Percentiles rank a stretch among this genome's conserved stretches.
Evolutionary conservation across 1,284 basidiomycete genomes (phyloP).

Genomic region (Leccinum griseonigrum): DNA sequence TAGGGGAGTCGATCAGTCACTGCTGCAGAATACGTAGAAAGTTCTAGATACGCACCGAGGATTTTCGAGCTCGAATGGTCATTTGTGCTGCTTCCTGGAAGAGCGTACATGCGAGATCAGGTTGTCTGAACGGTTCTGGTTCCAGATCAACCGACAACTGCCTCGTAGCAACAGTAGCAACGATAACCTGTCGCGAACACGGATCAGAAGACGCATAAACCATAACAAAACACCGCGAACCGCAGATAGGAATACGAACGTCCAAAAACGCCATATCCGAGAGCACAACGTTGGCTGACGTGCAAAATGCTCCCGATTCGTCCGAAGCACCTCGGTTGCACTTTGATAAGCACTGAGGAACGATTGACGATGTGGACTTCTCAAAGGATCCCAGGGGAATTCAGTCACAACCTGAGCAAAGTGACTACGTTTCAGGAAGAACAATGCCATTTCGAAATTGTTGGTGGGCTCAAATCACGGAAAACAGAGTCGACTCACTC

Average conservation of each 20-base stretch:
- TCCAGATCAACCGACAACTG: slow-evolving; percentile 37
- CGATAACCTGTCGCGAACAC: slow-evolving; percentile 35
- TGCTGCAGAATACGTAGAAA: neutral
- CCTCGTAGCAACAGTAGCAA: slow-evolving; percentile 45
- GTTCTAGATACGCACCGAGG: slow-evolving; percentile 2
- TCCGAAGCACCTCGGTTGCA: slow-evolving; percentile 40
- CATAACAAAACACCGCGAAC: slow-evolving; percentile 29
- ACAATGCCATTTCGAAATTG: slow-evolving; percentile 34
- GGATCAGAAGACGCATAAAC: neutral
- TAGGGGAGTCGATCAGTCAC: neutral
- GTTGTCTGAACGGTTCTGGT: slow-evolving; percentile 41
- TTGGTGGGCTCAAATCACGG: neutral
- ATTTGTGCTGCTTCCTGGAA: slow-evolving; percentile 39
- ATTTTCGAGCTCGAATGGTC: slow-evolving; percentile 38
- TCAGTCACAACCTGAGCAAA: slow-evolving; percentile 48
- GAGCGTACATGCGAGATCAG: slow-evolving; percentile 41
- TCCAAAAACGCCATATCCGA: slow-evolving; percentile 49
- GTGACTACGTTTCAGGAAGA: slow-evolving; percentile 48
- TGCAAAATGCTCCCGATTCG: slow-evolving; percentile 37
- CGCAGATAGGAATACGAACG: slow-evolving; percentile 45
- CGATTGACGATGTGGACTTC: slow-evolving; percentile 41
- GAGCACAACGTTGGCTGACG: slow-evolving; percentile 40
- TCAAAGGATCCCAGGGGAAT: slow-evolving; percentile 39
- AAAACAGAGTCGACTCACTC: slow-evolving; percentile 32
- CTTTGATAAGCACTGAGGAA: slow-evolving; percentile 44